A percentile compares a stretch with the other conserved stretches of the same genome.
phyloP scores from a whole-genome alignment of 2,329 filamentous ascomycete genomes.

The Penicillium sp. region DNA sequence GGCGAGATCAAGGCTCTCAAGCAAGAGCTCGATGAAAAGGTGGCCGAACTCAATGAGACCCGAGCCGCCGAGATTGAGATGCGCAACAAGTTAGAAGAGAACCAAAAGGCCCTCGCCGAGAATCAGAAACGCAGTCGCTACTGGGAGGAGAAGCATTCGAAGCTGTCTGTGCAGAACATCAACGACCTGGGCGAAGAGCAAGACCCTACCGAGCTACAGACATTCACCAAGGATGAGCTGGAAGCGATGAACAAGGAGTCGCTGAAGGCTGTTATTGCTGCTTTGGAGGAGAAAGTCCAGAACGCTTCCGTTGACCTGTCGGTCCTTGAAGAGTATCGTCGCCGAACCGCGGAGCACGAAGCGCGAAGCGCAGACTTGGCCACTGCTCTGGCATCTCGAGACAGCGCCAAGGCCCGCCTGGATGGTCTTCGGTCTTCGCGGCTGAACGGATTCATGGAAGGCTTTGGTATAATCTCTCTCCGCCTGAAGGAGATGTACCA shows the following conservation, averaged over 20 bases:
- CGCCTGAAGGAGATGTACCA: conserved; percentile 99
- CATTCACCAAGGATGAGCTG: conserved; percentile 68
- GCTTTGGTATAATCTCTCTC: conserved; percentile 88
- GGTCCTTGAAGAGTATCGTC: conserved; percentile 82
- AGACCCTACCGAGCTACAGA: conserved; percentile 54
- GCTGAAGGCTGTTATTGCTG: conserved; percentile 60
- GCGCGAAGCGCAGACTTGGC: conserved; percentile 78
- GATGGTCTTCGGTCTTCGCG: conserved; percentile 87
- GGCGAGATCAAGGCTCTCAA: conserved; percentile 75
- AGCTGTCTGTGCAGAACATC: conserved; percentile 76
- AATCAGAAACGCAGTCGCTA: conserved; percentile 78
- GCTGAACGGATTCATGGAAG: conserved; percentile 96
- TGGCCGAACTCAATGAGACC: conserved; percentile 77
- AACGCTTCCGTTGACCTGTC: conserved; percentile 82
- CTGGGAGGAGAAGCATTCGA: conserved; percentile 85
- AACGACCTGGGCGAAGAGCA: conserved; percentile 61
- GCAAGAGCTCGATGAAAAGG: conserved; percentile 79
- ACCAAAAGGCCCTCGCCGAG: conserved; percentile 79
- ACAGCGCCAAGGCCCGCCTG: conserved; percentile 83
- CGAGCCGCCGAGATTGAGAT: conserved; percentile 92
- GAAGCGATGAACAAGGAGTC: conserved; percentile 58
- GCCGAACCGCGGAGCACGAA: conserved; percentile 75
- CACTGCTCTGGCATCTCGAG: conserved; percentile 69
- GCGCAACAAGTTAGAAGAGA: conserved; percentile 95
- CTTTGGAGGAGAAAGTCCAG: conserved; percentile 69